A percentile compares a stretch with the other conserved stretches of the same genome.
phyloP scores from a whole-genome alignment of 106 monocot genomes.

The Platanthera guangdongensis region DNA sequence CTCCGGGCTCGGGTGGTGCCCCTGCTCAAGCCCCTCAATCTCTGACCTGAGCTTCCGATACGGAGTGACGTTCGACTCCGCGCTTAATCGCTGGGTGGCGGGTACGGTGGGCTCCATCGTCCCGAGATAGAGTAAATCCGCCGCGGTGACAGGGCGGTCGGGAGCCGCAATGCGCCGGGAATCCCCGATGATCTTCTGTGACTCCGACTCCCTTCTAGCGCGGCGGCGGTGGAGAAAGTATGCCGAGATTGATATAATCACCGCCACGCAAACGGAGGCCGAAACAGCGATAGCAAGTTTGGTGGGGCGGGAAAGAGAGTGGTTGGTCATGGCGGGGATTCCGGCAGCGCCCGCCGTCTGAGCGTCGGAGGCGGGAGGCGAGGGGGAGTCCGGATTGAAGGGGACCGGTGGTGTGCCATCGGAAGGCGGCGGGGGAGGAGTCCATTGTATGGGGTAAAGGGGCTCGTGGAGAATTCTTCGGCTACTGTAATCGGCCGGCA shows the following conservation, averaged over 20 bases:
- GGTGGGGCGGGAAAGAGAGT: not conserved
- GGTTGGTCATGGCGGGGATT: conserved; percentile 5
- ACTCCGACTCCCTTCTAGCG: conserved; percentile 2
- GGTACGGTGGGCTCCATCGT: conserved; percentile 20
- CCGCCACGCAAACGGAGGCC: not conserved
- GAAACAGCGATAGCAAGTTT: conserved; percentile 5
- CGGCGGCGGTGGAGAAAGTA: conserved; percentile 16
- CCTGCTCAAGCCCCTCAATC: conserved; percentile 5
- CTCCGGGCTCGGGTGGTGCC: conserved; percentile 22
- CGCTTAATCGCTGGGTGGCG: not conserved
- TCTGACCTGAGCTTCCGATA: conserved; percentile 22
- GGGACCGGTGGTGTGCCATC: not conserved
- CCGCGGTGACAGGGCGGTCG: conserved; percentile 2
- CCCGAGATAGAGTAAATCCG: conserved; percentile 20
- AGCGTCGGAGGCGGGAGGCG: no score
- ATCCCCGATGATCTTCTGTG: conserved; percentile 4
- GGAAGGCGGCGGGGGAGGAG: conserved; percentile 20
- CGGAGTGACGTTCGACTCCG: conserved; percentile 19
- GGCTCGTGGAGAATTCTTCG: conserved; percentile 30
- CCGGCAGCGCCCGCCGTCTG: not conserved
- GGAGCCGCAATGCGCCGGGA: not conserved
- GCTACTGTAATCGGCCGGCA: not conserved
- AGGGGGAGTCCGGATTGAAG: no score
- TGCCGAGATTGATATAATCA: not conserved
- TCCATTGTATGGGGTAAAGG: conserved; percentile 28